A percentile compares a stretch with the other conserved stretches of the same genome.
These are phyloP conservation scores for Dothiorella sarmentorum DNA, from an alignment of 2,329 filamentous ascomycete species.

Conservation along the genomic window DNA sequence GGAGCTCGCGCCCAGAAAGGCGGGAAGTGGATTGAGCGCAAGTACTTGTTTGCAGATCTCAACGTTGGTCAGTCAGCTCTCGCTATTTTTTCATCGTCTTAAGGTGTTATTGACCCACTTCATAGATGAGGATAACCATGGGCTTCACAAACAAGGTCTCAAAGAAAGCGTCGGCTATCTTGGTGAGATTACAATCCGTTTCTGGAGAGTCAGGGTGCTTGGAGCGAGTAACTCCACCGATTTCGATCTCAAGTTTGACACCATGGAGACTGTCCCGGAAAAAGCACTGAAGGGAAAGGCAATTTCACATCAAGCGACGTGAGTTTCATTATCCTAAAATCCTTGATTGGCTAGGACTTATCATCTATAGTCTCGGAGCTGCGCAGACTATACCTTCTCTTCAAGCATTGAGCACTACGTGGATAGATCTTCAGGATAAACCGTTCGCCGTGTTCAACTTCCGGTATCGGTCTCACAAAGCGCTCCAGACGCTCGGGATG, in stretches of 20 bases:
- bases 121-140: background rate
- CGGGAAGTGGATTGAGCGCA: background rate
- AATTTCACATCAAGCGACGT: slow-evolving; percentile 25
- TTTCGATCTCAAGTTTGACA: background rate
- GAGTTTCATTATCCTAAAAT: too few species aligned
- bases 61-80: background rate
- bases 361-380: background rate
- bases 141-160: background rate
- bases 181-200: slow-evolving; percentile 21
- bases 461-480: slow-evolving; percentile 28
- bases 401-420: background rate
- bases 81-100: background rate
- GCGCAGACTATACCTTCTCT: background rate
- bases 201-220: slow-evolving; percentile 20
- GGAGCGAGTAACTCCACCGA: background rate
- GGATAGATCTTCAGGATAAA: slow-evolving; percentile 17
- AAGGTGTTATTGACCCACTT: too few species aligned
- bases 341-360: too few species aligned
- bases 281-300: slow-evolving; percentile 25
- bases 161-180: slow-evolving; percentile 2
- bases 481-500: slow-evolving; percentile 32
- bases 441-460: slow-evolving; percentile 29
- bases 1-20: background rate
- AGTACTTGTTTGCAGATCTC: background rate
- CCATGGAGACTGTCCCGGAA: slow-evolving; percentile 20